Evolutionary conservation across 2,329 filamentous ascomycete genomes (phyloP), one percentile per base, ranked within the genome.

Genomic region (Coniochaeta sp.): DNA sequence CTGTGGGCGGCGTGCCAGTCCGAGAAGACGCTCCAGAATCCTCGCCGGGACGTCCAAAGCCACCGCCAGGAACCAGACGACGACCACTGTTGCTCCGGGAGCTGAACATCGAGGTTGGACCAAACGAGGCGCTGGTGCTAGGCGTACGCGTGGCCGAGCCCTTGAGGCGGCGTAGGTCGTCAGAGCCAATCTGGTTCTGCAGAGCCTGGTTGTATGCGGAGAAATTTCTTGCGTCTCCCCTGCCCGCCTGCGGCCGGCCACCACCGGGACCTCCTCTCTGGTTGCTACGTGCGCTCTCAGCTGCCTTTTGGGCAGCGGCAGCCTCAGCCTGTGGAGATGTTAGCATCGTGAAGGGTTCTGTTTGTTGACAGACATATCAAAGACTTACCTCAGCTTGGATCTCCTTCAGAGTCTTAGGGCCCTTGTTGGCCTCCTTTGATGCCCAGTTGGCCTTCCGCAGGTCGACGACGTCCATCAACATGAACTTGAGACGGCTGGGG

Each of bases 401-500:
- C 77, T 98, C 90, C 4, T 92, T 87, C 59, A 99, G 89, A 9
- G 95, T 99, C 87, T 97, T 97, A 62, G 95, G 95, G 40, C 95
- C 95, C 81, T 98, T 98, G 77, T 93, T 89, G 59, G 80, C 78
- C 72, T 96, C 91, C 81, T 96, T 97, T 61, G 91, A 92, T 63
- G 83, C 76, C 95, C 95, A 99, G 72, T 84, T 81, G 58, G 81
- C 79, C 71, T 76, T 85, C 66, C 95, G 88, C 65, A 99, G 81
- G 73, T 99, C 95, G 61, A 96, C 74, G 60, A 96, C 85, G 72
- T 99, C 95, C 87, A 98, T 86, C 63, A 99, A 84, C 95, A 99
- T 98, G 78, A 98, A 99, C 72, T 85, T 87, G 67, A 97, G 82
- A 80, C 95, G 89, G 76, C 92, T 97, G 58, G 89, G 88, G 26